Evolutionary conservation across 768 basidiomycete species (phyloP).

Genomic region (Russula emetica): DNA sequence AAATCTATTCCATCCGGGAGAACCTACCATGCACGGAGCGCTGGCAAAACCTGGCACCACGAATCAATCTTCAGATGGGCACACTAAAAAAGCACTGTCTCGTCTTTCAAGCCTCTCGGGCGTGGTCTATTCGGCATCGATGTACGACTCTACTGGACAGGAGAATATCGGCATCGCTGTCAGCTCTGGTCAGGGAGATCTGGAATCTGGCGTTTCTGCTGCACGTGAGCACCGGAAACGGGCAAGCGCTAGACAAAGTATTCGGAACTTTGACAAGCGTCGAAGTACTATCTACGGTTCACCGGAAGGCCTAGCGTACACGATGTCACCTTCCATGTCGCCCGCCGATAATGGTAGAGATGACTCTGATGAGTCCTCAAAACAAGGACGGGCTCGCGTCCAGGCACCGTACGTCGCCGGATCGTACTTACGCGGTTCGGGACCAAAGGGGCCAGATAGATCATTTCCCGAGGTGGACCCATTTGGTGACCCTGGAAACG

Average conservation of each 20-base stretch:
- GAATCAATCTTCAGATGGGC: constrained; percentile 8
- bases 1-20: neutral
- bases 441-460: constrained; percentile 36
- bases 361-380: constrained; percentile 24
- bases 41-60: constrained; percentile 3
- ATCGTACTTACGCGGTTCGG: constrained; percentile 49
- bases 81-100: constrained; percentile 14
- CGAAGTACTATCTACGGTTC: constrained; percentile 25
- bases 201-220: neutral
- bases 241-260: constrained; percentile 21
- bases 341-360: constrained; percentile 30
- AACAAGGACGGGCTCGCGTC: constrained; percentile 52
- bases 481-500: constrained; percentile 34
- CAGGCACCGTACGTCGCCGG: constrained; percentile 63
- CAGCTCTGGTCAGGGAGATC: constrained; percentile 16
- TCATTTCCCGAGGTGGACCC: constrained; percentile 33
- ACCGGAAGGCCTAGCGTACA: constrained; percentile 25
- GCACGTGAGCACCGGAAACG: constrained; percentile 16
- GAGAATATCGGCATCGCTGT: constrained; percentile 28
- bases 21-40: constrained; percentile 14
- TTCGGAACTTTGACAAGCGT: constrained; percentile 20
- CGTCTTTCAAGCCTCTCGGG: constrained; percentile 27
- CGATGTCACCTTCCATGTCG: constrained; percentile 31
- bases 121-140: constrained; percentile 19
- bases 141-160: constrained; percentile 16